phyloP scores from a whole-genome alignment of 805 yeast genomes.

The Cyberlindnera xishuangbannaensis region DNA sequence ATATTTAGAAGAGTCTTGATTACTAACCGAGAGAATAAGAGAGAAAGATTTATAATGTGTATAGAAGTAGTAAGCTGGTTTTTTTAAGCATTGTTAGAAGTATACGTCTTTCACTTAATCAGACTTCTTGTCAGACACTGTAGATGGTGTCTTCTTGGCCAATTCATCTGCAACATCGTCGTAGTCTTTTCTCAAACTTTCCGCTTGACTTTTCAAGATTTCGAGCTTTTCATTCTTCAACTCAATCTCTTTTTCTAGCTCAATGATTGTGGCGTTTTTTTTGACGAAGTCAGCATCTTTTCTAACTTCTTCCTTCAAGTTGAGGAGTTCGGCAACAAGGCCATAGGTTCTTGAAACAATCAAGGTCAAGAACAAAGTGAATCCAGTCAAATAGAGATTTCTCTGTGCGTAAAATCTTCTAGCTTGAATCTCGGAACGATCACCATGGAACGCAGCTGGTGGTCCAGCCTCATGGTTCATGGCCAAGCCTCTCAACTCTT shows the following conservation, averaged over 20 bases:
- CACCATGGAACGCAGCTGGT: conserved; percentile 34
- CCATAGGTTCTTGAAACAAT: conserved; percentile 80
- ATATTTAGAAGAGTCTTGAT: too few species aligned
- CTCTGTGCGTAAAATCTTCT: conserved; percentile 94
- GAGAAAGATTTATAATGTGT: too few species aligned
- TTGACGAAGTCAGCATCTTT: conserved; percentile 28
- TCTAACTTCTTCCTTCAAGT: conserved; percentile 55
- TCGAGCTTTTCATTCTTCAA: conserved; percentile 61
- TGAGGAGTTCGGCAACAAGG: conserved; percentile 67
- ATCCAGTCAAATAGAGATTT: conserved; percentile 93
- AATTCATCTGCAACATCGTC: conserved; percentile 30
- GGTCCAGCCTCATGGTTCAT: conserved; percentile 12
- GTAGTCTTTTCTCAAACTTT: conserved; percentile 58
- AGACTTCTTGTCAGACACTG: not conserved
- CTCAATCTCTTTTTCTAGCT: conserved; percentile 15
- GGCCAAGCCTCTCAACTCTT: conserved; percentile 44
- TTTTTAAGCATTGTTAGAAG: too few species aligned
- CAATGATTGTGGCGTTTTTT: conserved; percentile 16
- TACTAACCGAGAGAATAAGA: too few species aligned
- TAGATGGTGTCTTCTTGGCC: conserved; percentile 5
- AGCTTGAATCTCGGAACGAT: conserved; percentile 81
- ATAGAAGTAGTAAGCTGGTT: too few species aligned
- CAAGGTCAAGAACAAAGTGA: conserved; percentile 84
- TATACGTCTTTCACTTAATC: too few species aligned
- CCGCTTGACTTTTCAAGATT: conserved; percentile 68